Percentiles rank a stretch among this genome's conserved stretches.
phyloP scores from a whole-genome alignment of 2,329 filamentous ascomycete genomes.

The Trichoderma asperellum region DNA sequence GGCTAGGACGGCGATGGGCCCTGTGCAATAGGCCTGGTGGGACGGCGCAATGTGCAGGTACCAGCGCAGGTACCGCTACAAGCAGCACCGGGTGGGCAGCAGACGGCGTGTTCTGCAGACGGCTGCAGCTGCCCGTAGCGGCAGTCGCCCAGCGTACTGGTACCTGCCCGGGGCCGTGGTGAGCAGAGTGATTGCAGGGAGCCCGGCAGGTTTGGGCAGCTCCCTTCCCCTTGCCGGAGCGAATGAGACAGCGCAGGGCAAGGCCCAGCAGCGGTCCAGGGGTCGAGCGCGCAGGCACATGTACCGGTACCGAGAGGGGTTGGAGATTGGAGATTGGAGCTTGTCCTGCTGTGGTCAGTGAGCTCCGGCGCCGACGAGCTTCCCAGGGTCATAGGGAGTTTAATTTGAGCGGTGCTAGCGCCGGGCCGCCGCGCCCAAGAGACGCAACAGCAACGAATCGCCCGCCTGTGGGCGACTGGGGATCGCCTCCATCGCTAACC shows the following conservation, averaged over 20 bases:
- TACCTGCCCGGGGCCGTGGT: neutral
- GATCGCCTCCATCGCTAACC: neutral
- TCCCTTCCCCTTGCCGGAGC: conserved; percentile 27
- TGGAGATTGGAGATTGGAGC: neutral
- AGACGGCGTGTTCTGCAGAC: neutral
- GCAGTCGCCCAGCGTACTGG: neutral
- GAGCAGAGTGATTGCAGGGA: conserved; percentile 21
- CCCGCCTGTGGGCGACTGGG: neutral
- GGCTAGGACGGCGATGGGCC: conserved; percentile 21
- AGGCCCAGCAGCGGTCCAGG: neutral
- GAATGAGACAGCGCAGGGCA: conserved; percentile 32
- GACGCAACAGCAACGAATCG: neutral
- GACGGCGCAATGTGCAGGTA: conserved; percentile 8
- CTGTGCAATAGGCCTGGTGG: conserved; percentile 9
- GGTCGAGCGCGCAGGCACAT: neutral
- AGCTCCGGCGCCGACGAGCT: conserved; percentile 9
- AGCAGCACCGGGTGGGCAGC: neutral
- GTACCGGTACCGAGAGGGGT: conserved; percentile 5
- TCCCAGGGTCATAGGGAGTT: conserved; percentile 22
- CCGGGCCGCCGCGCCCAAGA: conserved; percentile 21
- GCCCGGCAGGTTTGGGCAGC: conserved; percentile 19
- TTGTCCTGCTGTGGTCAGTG: conserved; percentile 7
- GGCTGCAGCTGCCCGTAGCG: neutral
- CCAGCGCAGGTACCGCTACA: neutral
- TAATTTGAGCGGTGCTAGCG: conserved; percentile 27